Conservation (phyloP, 805 yeast genomes). For the Maudiozyma barnettii region DNA sequence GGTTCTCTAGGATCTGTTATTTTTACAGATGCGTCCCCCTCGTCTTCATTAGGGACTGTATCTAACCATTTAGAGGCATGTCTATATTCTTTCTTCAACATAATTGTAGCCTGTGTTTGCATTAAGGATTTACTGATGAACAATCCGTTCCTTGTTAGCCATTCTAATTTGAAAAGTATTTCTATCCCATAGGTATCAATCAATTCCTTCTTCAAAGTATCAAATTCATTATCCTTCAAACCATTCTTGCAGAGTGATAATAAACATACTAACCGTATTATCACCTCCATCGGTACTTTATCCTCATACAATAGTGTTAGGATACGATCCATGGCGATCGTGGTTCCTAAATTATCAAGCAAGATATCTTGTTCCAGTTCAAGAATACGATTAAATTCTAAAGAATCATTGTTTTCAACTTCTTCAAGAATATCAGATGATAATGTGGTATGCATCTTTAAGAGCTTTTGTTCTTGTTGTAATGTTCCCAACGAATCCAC, state of each 20-base stretch:
- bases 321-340: slow-evolving; percentile 29
- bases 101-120: neutral
- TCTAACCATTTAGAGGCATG: slow-evolving; percentile 18
- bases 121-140: slow-evolving; percentile 11
- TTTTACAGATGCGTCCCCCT: neutral
- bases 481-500: slow-evolving; percentile 61
- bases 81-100: slow-evolving; percentile 18
- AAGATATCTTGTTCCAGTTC: slow-evolving; percentile 65
- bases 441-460: slow-evolving; percentile 65
- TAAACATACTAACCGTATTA: slow-evolving; percentile 47
- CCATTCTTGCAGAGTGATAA: slow-evolving; percentile 62
- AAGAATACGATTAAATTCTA: slow-evolving; percentile 37
- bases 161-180: slow-evolving; percentile 18
- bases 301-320: slow-evolving; percentile 42
- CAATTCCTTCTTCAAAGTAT: slow-evolving; percentile 43
- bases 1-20: slow-evolving; percentile 15
- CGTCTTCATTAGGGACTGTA: slow-evolving; percentile 19
- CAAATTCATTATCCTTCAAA: slow-evolving; percentile 53
- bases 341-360: slow-evolving; percentile 39
- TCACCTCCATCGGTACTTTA: slow-evolving; percentile 31
- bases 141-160: slow-evolving; percentile 14
- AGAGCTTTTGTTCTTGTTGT: slow-evolving; percentile 55
- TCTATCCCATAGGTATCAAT: slow-evolving; percentile 56
- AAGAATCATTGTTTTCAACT: slow-evolving; percentile 28
- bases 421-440: slow-evolving; percentile 53